A percentile compares a stretch with the other conserved stretches of the same genome.
These are phyloP conservation scores for Russula emetica DNA, from an alignment of 768 basidiomycete species.

Conservation along the genomic window DNA sequence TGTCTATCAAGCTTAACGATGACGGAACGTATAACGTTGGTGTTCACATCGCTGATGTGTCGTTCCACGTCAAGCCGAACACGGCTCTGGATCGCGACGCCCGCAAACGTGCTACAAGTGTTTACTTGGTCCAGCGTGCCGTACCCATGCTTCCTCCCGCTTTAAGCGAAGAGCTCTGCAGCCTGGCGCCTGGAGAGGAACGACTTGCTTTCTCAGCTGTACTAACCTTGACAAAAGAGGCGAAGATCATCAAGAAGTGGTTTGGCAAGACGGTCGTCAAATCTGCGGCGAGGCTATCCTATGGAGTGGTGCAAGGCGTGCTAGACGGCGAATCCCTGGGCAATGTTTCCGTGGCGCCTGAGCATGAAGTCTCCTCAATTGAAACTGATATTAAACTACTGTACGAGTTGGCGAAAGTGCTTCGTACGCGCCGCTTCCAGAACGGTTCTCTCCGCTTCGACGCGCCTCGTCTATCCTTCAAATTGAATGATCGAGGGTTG, in stretches of 20 bases:
- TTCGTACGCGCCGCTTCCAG: slow-evolving; percentile 69
- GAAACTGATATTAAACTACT: slow-evolving; percentile 73
- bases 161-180: slow-evolving; percentile 91
- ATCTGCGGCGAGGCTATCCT: slow-evolving; percentile 82
- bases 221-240: slow-evolving; percentile 83
- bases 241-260: slow-evolving; percentile 80
- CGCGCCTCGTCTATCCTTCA: slow-evolving; percentile 68
- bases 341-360: slow-evolving; percentile 48
- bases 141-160: slow-evolving; percentile 96
- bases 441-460: slow-evolving; percentile 74
- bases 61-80: slow-evolving; percentile 90
- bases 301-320: slow-evolving; percentile 73
- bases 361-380: slow-evolving; percentile 57
- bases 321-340: slow-evolving; percentile 68
- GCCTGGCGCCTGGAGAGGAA: slow-evolving; percentile 81
- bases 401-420: slow-evolving; percentile 62
- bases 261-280: slow-evolving; percentile 91
- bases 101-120: slow-evolving; percentile 92
- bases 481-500: slow-evolving; percentile 70
- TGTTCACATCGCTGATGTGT: slow-evolving; percentile 95
- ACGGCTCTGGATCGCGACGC: slow-evolving; percentile 98
- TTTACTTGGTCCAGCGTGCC: slow-evolving; percentile 92
- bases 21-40: slow-evolving; percentile 92
- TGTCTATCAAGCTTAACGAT: slow-evolving; percentile 84
- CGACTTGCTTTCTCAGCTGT: slow-evolving; percentile 87